Percentiles rank a stretch among this genome's conserved stretches.
Conservation (phyloP, 495 filamentous ascomycete genomes). For the Xylaria intraflava region DNA sequence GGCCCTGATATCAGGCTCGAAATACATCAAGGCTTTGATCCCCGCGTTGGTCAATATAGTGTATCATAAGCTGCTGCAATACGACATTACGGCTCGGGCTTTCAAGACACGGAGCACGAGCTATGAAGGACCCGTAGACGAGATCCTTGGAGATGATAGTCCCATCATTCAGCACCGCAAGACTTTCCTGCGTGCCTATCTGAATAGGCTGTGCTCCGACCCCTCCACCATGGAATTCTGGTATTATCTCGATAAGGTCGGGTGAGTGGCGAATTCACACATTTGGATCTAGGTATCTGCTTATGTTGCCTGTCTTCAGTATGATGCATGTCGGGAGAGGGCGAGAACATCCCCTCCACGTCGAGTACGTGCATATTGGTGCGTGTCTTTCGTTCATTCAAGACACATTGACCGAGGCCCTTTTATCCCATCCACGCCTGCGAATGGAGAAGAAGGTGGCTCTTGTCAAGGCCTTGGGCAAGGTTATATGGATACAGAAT, state of each 20-base stretch:
- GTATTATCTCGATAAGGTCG: conserved; percentile 74
- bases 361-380: conserved; percentile 72
- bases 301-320: conserved; percentile 19
- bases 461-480: conserved; percentile 56
- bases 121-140: conserved; percentile 56
- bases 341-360: conserved; percentile 56
- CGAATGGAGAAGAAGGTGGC: conserved; percentile 57
- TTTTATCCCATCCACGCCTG: conserved; percentile 62
- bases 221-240: conserved; percentile 68
- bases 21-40: conserved; percentile 69
- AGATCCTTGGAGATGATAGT: conserved; percentile 53
- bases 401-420: conserved; percentile 66
- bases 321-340: conserved; percentile 67
- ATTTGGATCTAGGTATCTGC: background rate
- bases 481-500: conserved; percentile 67
- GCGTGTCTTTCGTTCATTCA: conserved; percentile 62
- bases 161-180: conserved; percentile 70
- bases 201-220: conserved; percentile 63
- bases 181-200: conserved; percentile 66
- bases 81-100: conserved; percentile 68
- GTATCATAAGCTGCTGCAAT: conserved; percentile 68
- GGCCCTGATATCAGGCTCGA: conserved; percentile 55
- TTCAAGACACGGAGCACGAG: conserved; percentile 62
- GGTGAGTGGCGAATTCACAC: conserved; percentile 27
- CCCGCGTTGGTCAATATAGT: conserved; percentile 67